Conservation (phyloP, 257 asterid species). For the Penstemon newberryi region DNA sequence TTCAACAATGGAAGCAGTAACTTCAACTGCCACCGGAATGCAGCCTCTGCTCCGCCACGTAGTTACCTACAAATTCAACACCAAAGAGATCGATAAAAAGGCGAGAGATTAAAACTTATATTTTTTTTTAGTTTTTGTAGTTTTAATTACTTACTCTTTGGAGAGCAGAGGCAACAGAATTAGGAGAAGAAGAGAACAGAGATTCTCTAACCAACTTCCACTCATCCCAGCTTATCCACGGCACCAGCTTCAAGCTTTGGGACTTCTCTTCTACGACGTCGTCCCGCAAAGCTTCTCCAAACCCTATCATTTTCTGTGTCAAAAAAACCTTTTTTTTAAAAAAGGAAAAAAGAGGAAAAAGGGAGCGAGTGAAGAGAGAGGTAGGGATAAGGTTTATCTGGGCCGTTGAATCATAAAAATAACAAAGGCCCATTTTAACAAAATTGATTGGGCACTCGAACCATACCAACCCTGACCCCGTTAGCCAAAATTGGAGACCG, state of each 20-base stretch:
- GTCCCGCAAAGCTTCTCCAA: constrained; percentile 35
- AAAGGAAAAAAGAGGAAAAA: too few species aligned
- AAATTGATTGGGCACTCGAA: too few species aligned
- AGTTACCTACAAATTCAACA: constrained; percentile 49
- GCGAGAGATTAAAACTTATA: too few species aligned
- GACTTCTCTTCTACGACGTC: constrained; percentile 45
- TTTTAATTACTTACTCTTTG: constrained; percentile 44
- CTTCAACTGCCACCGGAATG: constrained; percentile 62
- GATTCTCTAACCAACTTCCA: constrained; percentile 62
- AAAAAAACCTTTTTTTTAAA: too few species aligned
- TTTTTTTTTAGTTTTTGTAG: background rate
- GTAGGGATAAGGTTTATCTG: too few species aligned
- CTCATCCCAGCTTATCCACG: constrained; percentile 89
- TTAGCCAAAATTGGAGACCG: too few species aligned
- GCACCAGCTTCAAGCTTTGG: constrained; percentile 61
- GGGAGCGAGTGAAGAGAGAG: too few species aligned
- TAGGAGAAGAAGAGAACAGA: constrained; percentile 65
- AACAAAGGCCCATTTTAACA: too few species aligned
- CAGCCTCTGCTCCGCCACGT: constrained; percentile 92
- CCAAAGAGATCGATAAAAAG: background rate
- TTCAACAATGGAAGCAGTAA: constrained; percentile 72
- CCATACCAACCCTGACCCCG: too few species aligned
- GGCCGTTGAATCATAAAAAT: too few species aligned
- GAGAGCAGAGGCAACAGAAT: constrained; percentile 55
- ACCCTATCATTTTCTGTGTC: constrained; percentile 39